phyloP scores from a whole-genome alignment of 2,329 filamentous ascomycete species.

The Teratosphaeria nubilosa region DNA sequence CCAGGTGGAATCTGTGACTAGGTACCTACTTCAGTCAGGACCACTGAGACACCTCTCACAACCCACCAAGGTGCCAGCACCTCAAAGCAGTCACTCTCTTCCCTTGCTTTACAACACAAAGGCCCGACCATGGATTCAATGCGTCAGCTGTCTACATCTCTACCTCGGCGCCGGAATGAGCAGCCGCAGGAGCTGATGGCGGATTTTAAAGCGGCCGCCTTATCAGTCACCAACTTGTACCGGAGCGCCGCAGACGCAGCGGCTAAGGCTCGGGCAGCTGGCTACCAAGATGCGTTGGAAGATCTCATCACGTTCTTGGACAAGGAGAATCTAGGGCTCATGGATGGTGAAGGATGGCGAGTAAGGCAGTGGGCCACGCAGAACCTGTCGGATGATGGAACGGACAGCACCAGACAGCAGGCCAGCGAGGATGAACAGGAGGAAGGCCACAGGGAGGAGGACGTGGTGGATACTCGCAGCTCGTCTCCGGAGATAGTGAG shows the following conservation, averaged over 20 bases:
- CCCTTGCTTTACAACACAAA: background rate
- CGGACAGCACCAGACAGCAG: conserved; percentile 15
- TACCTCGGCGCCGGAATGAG: conserved; percentile 34
- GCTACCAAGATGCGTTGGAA: conserved; percentile 89
- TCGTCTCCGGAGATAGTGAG: conserved; percentile 23
- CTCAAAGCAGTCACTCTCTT: background rate
- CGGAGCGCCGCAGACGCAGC: conserved; percentile 77
- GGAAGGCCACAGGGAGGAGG: conserved; percentile 36
- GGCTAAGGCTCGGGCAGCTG: conserved; percentile 62
- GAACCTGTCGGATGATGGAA: conserved; percentile 51
- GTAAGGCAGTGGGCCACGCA: conserved; percentile 60
- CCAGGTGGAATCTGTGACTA: background rate
- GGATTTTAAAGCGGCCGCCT: conserved; percentile 81
- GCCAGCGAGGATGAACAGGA: conserved; percentile 60
- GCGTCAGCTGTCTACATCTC: conserved; percentile 51
- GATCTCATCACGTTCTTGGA: conserved; percentile 82
- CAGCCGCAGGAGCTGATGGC: conserved; percentile 53
- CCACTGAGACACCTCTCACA: background rate
- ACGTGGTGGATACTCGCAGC: conserved; percentile 45
- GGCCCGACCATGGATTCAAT: conserved; percentile 48
- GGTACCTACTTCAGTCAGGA: background rate
- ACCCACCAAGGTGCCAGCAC: background rate
- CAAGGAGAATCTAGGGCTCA: conserved; percentile 65
- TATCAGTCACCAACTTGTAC: conserved; percentile 93
- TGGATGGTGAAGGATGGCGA: conserved; percentile 65